phyloP scores from a whole-genome alignment of 164 flowering plant species.

The Cinnamomum chago region DNA sequence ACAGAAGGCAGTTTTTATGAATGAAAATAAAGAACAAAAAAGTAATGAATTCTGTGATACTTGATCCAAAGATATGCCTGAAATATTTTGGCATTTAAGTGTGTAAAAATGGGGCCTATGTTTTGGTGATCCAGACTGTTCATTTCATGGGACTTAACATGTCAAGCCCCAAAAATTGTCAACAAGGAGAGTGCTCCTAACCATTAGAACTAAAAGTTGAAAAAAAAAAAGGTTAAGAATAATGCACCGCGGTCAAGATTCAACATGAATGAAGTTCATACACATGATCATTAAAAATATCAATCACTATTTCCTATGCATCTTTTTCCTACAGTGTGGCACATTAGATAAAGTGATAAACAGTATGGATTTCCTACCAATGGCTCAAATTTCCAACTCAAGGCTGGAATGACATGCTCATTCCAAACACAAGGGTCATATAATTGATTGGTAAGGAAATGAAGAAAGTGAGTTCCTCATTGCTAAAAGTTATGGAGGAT shows the following conservation, averaged over 20 bases:
- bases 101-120: neutral
- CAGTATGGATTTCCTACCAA: neutral
- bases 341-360: too few relatives aligned
- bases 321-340: neutral
- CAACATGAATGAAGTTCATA: neutral
- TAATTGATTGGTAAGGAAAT: too few relatives aligned
- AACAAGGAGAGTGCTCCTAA: neutral
- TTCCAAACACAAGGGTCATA: neutral
- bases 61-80: neutral
- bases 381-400: neutral
- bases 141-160: too few relatives aligned
- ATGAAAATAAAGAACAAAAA: neutral
- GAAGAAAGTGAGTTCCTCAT: neutral
- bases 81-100: neutral
- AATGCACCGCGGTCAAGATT: neutral
- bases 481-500: neutral
- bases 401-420: neutral
- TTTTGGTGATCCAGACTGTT: neutral
- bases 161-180: too few relatives aligned
- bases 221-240: too few relatives aligned
- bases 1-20: neutral
- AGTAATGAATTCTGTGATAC: neutral
- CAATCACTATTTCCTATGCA: neutral
- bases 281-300: neutral
- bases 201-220: neutral